Evolutionary conservation across 2,329 filamentous ascomycete species (phyloP), one percentile per base, ranked within the genome.

Genomic region (Sphaerulina musiva): DNA sequence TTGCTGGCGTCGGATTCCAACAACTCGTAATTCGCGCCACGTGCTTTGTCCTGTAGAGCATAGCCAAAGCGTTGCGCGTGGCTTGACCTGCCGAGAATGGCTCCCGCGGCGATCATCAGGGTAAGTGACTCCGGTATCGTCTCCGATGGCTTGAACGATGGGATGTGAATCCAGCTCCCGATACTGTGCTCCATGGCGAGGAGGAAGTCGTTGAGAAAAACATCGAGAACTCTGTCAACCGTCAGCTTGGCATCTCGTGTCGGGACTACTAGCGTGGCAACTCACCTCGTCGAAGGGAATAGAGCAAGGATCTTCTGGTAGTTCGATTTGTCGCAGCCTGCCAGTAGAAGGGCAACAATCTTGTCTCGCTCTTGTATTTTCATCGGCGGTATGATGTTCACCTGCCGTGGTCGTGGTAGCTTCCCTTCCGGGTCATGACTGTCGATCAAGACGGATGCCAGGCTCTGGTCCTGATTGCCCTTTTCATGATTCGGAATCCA

Each of bases 171-270:
- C 59, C 59, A 61, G 45, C 54, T 55, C 41, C 59, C 59, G 11
- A 61, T 61, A 29, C 54, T 61, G 52, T 61, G 59, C 49, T 61
- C 59, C 59, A 61, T 59, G 4, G 43, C 53, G 31, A 56, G 46
- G 11, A 61, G 45, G 32, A 48, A 59, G 48, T 61, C 59, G 23
- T 61, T 56, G 31, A 61, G 46, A 34, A 61, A 59, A 44, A 55
- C 48, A 40, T 61, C 56, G 20, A 61, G 45, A 1, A 61, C 59
- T 40, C 52, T 58, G 48, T 39, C 10, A 31, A 3, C 20, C 11
- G 20, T 50, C 29, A 46, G 46, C 34, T 34, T 38, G 12, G 12
- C 34, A 4, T n/a, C 10, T 38, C 1, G 34, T 7, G 12, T 11
- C 12, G 12, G 2, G 10, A 6, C 26, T 29, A 38, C 6, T n/a